Evolutionary conservation across 306 rosid genomes (phyloP).

Genomic region (Datisca glomerata): DNA sequence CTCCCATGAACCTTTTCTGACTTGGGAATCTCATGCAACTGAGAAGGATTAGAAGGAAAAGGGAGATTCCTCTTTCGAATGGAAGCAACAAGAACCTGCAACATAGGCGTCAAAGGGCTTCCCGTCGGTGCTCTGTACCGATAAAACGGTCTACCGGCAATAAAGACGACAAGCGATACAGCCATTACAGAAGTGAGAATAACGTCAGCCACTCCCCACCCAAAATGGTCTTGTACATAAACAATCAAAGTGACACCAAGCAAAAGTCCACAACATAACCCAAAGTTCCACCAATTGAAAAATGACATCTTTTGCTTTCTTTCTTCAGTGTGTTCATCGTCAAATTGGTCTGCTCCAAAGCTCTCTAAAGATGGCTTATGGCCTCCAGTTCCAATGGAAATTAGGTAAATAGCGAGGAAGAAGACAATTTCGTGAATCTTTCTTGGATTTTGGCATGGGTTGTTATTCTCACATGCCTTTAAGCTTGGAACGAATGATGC

Average conservation of each 20-base stretch:
- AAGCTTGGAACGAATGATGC: slow-evolving; percentile 73
- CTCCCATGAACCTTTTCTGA: slow-evolving; percentile 22
- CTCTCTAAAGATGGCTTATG: slow-evolving; percentile 87
- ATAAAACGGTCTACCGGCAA: slow-evolving; percentile 52
- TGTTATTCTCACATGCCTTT: slow-evolving; percentile 35
- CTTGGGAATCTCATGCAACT: slow-evolving; percentile 41
- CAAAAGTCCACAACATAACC: slow-evolving; percentile 63
- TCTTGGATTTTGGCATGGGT: slow-evolving; percentile 39
- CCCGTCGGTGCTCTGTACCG: slow-evolving; percentile 54
- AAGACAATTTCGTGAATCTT: slow-evolving; percentile 57
- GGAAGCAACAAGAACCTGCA: slow-evolving; percentile 83
- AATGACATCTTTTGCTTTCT: slow-evolving; percentile 77
- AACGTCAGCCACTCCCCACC: slow-evolving; percentile 70
- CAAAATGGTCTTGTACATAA: slow-evolving; percentile 61
- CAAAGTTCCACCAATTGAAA: slow-evolving; percentile 95
- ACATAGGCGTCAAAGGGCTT: slow-evolving; percentile 89
- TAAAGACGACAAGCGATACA: slow-evolving; percentile 49
- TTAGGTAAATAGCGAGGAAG: slow-evolving; percentile 63
- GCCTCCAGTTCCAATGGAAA: slow-evolving; percentile 84
- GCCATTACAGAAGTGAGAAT: slow-evolving; percentile 58
- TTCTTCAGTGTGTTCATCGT: slow-evolving; percentile 54
- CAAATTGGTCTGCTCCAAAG: slow-evolving; percentile 93
- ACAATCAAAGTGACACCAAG: slow-evolving; percentile 79
- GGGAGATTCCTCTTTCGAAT: slow-evolving; percentile 49
- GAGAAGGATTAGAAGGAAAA: slow-evolving; percentile 39